Percentiles rank a stretch among this genome's conserved stretches.
Evolutionary conservation across 176 grass and related monocot species (phyloP).

Genomic region (Triticum turgidum): DNA sequence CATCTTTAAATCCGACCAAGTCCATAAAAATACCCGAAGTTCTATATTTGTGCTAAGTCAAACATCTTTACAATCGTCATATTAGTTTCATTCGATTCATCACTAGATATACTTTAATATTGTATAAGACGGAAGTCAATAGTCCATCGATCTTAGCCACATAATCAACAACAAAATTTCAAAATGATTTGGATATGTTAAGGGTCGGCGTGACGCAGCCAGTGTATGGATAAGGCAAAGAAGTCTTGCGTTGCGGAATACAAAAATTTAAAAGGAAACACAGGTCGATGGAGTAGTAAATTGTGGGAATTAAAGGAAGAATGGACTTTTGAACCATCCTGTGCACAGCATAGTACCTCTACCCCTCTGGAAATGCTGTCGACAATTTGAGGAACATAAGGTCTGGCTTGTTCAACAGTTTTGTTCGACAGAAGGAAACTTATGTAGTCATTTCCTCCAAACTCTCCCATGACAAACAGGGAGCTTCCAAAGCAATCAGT

Average conservation of each 20-base stretch:
- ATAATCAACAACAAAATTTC: neutral
- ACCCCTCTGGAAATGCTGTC: slow-evolving; percentile 22
- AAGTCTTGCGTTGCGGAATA: neutral
- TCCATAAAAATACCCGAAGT: neutral
- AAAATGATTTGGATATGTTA: neutral
- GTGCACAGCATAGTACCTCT: slow-evolving; percentile 28
- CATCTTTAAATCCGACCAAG: no score
- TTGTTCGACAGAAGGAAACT: slow-evolving; percentile 3
- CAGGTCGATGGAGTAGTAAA: neutral
- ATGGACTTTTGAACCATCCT: neutral
- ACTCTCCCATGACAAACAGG: slow-evolving; percentile 40
- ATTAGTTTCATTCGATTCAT: neutral
- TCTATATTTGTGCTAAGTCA: neutral
- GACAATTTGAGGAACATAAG: slow-evolving; percentile 30
- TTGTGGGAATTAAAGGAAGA: neutral
- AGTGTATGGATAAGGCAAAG: neutral
- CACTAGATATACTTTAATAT: neutral
- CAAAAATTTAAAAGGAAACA: neutral
- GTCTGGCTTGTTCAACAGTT: slow-evolving; percentile 20
- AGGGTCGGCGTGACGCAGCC: neutral
- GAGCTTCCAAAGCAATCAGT: slow-evolving; percentile 21
- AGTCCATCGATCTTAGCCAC: neutral
- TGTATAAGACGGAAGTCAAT: neutral
- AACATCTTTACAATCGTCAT: no score
- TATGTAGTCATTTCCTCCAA: slow-evolving; percentile 42